These are phyloP conservation scores for Lagenidium giganteum DNA, from an alignment of 352 stramenopile species.

Conservation along the genomic window DNA sequence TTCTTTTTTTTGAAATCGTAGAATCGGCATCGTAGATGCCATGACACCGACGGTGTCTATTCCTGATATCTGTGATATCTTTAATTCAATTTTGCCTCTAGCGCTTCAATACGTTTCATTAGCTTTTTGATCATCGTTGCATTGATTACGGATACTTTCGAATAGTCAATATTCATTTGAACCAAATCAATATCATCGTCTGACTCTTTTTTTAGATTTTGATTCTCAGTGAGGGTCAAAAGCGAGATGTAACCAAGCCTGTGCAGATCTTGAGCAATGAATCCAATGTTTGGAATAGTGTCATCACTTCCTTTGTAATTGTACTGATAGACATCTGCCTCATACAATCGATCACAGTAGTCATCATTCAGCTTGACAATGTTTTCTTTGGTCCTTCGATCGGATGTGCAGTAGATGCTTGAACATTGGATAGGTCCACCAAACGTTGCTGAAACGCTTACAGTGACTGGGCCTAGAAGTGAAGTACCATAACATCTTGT, in stretches of 20 bases:
- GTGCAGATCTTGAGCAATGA: slow-evolving; percentile 6
- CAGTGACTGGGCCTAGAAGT: no score
- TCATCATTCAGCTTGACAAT: no score
- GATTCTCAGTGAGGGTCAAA: slow-evolving; percentile 2
- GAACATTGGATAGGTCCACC: neutral
- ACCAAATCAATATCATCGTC: slow-evolving; percentile 1
- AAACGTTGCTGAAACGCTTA: neutral
- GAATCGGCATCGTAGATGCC: slow-evolving; percentile 11
- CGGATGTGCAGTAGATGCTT: neutral
- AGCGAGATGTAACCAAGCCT: no score
- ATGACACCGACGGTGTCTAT: no score
- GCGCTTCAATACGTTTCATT: neutral
- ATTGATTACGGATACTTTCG: slow-evolving; percentile 1
- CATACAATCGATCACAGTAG: slow-evolving; percentile 2
- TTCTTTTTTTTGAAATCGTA: slow-evolving; percentile 6
- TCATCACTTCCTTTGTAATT: slow-evolving; percentile 3
- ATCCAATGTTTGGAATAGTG: slow-evolving; percentile 3
- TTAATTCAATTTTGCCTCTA: slow-evolving; percentile 13
- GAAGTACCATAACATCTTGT: no score
- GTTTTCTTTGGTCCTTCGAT: slow-evolving; percentile 7
- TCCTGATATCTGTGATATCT: slow-evolving; percentile 17
- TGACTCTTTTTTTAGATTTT: slow-evolving; percentile 5
- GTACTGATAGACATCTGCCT: no score
- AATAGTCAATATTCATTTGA: slow-evolving; percentile 7
- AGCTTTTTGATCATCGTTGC: slow-evolving; percentile 1